Base-by-base conservation (phyloP, 2,329 filamentous ascomycete genomes). In the Dothistroma pini region DNA sequence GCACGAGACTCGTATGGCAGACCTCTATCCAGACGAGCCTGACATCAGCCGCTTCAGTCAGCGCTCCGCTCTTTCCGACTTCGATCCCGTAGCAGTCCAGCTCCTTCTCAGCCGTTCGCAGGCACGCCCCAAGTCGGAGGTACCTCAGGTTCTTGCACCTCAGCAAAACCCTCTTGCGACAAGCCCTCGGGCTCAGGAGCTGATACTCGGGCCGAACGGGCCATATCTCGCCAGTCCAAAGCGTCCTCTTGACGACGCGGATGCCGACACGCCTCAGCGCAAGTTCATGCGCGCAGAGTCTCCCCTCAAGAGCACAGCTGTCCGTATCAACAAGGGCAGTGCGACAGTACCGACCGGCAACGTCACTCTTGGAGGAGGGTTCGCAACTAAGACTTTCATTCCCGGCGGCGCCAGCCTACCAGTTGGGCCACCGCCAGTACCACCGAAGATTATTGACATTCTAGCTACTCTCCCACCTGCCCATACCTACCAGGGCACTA, bases 251-350 rank as follows among this genome's bases (percentile, higher is more conserved):
- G 76, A 79, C 7, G 92, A 96, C 47, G 81, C 81, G 7, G 88
- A 91, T 41, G 86, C 88, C 58, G 78, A 83, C 41, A 86, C 86
- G 66, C 88, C 90, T 2, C 91, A 92, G 0, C 90, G 93, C 51
- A 97, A 97, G 75, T 83, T 97, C 56, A 85, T 88, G 54, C 87
- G 96, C 50, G 93, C 89, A n/a, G 92, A 90, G 59, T 97, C 93
- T 5, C 95, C 96, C 0, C 82, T 97, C 41, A 99, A 97, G 74
- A 91, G 91, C 14, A 90, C 91, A 1, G 91, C 93, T 41, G 88
- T 93, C 59, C 88, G 93, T 38, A 81, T 96, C 22, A 91, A 95
- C 70, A 63, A 89, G 95, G 68, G 59, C 38, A 59, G 72, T 87
- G 91, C 64, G 35, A 65, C 56, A 48, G 62, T 59, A 35, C 60